A percentile compares a stretch with the other conserved stretches of the same genome.
These are phyloP conservation scores for Cryptococcus sp. DNA, from an alignment of 1,284 basidiomycete genomes.

Conservation along the genomic window DNA sequence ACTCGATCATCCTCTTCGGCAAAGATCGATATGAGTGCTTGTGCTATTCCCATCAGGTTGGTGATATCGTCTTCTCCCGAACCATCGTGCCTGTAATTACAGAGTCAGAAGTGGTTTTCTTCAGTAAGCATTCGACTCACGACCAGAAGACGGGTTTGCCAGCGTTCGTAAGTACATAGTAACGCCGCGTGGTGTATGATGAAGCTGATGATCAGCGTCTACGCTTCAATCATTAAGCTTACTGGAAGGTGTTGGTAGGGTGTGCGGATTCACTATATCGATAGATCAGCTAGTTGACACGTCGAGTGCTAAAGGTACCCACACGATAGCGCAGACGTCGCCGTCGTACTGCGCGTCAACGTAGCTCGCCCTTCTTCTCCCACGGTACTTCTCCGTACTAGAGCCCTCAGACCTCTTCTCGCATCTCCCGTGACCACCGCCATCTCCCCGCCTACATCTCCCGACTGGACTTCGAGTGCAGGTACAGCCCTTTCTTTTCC, in stretches of 20 bases:
- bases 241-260: too few species aligned
- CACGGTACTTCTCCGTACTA: constrained; percentile 19
- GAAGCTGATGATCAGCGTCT: not conserved
- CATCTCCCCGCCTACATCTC: constrained; percentile 19
- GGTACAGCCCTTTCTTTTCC: constrained; percentile 30
- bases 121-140: too few species aligned
- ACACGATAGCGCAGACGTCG: too few species aligned
- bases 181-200: constrained; percentile 60
- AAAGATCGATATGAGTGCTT: constrained; percentile 90
- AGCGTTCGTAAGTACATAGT: constrained; percentile 89
- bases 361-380: not conserved
- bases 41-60: constrained; percentile 86
- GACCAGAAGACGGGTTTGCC: constrained; percentile 90
- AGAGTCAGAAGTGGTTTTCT: constrained; percentile 12
- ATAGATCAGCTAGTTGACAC: too few species aligned
- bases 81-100: constrained; percentile 39
- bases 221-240: too few species aligned
- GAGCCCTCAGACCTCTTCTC: constrained; percentile 20
- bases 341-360: too few species aligned
- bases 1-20: constrained; percentile 76
- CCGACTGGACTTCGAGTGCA: constrained; percentile 5
- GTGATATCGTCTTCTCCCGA: constrained; percentile 64
- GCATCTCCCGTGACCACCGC: constrained; percentile 12
- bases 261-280: too few species aligned
- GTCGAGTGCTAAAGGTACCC: too few species aligned